Evolutionary conservation across 495 filamentous ascomycete genomes (phyloP).

Genomic region (Tuber brumale): DNA sequence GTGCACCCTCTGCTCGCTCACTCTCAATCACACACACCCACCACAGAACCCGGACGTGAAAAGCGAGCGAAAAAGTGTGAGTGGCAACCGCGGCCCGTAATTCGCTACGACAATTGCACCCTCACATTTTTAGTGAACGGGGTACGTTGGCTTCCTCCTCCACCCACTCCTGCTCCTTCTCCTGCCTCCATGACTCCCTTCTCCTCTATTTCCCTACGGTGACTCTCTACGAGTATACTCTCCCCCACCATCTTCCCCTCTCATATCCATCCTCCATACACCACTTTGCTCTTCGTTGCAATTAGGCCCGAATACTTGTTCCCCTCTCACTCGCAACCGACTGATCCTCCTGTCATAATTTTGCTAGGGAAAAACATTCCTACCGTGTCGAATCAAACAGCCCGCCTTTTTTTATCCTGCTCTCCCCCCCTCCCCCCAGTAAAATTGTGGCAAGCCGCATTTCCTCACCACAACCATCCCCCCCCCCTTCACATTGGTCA

Average conservation of each 20-base stretch:
- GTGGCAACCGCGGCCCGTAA: background rate
- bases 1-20: background rate
- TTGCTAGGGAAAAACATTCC: background rate
- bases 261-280: conserved; percentile 3
- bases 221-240: too few species aligned
- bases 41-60: conserved; percentile 1
- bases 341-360: background rate
- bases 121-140: conserved; percentile 15
- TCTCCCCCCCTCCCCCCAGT: conserved; percentile 21
- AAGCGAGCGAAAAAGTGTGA: background rate
- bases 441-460: conserved; percentile 28
- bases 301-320: conserved; percentile 35
- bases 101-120: background rate
- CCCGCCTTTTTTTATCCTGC: conserved; percentile 27
- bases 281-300: background rate
- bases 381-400: background rate
- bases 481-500: conserved; percentile 20
- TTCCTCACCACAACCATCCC: conserved; percentile 20
- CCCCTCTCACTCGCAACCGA: conserved; percentile 35
- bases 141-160: conserved; percentile 17
- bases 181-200: conserved; percentile 24
- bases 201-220: conserved; percentile 20
- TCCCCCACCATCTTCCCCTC: background rate
- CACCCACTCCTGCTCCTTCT: conserved; percentile 18
- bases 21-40: background rate